Conservation (phyloP, 495 filamentous ascomycete species). For the Letharia lupina region DNA sequence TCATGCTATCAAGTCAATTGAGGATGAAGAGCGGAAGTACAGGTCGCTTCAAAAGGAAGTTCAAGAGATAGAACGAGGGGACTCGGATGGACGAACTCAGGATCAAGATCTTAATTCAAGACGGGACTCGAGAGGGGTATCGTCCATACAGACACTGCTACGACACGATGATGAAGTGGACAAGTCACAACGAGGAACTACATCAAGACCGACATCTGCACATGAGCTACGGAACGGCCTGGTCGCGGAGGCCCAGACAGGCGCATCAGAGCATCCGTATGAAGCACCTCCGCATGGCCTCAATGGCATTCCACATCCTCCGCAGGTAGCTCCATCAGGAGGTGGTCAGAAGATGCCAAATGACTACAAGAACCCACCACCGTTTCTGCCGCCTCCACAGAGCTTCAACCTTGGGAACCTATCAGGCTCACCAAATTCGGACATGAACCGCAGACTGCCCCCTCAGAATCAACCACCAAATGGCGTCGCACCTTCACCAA, state of each 20-base stretch:
- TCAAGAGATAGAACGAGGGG: slow-evolving; percentile 54
- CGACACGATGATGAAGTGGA: slow-evolving; percentile 24
- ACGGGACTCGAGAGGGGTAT: slow-evolving; percentile 18
- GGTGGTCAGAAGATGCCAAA: not conserved
- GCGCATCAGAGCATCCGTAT: not conserved
- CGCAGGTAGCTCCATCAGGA: not conserved
- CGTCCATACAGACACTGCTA: slow-evolving; percentile 21
- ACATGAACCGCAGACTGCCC: slow-evolving; percentile 21
- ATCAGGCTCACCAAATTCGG: slow-evolving; percentile 15
- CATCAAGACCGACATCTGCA: slow-evolving; percentile 34
- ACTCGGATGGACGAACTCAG: slow-evolving; percentile 38
- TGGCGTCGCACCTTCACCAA: slow-evolving; percentile 18
- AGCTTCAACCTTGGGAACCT: slow-evolving; percentile 17
- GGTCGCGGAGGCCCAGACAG: slow-evolving; percentile 7
- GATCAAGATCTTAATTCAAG: slow-evolving; percentile 19
- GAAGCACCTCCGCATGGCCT: not conserved
- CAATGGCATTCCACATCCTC: slow-evolving; percentile 9
- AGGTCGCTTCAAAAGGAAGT: slow-evolving; percentile 57
- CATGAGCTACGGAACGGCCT: slow-evolving; percentile 19
- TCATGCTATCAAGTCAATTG: slow-evolving; percentile 57
- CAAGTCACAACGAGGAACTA: slow-evolving; percentile 9
- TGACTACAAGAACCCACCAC: slow-evolving; percentile 14
- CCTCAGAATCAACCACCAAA: slow-evolving; percentile 19
- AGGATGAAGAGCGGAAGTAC: slow-evolving; percentile 63
- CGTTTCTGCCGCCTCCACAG: slow-evolving; percentile 22